phyloP scores from a whole-genome alignment of 768 basidiomycete species.

The Lentinula sp. region DNA sequence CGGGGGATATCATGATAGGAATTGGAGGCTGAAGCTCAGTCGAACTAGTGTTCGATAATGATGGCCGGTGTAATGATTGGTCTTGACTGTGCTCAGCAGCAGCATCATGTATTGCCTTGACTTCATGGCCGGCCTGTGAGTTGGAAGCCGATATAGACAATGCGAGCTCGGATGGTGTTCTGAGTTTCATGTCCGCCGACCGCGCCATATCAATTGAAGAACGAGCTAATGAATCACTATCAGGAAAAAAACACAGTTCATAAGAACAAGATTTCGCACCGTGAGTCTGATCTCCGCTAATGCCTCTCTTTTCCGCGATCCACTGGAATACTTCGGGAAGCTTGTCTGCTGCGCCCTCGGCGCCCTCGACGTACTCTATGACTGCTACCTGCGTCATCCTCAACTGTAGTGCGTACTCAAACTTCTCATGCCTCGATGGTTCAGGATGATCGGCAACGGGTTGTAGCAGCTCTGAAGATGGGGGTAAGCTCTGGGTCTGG shows the following conservation, averaged over 20 bases:
- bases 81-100: background rate
- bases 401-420: constrained; percentile 78
- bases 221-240: background rate
- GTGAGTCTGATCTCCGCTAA: constrained; percentile 13
- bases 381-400: constrained; percentile 82
- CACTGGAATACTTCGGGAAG: constrained; percentile 86
- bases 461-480: constrained; percentile 36
- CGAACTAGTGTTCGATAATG: background rate
- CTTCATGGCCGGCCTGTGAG: constrained; percentile 7
- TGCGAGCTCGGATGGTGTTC: constrained; percentile 21
- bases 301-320: constrained; percentile 59
- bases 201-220: constrained; percentile 13
- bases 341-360: constrained; percentile 72
- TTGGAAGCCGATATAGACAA: constrained; percentile 10
- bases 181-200: constrained; percentile 20
- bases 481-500: constrained; percentile 25
- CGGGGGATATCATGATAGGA: constrained; percentile 59
- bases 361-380: constrained; percentile 77
- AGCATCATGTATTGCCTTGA: background rate
- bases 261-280: background rate
- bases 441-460: constrained; percentile 40
- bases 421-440: constrained; percentile 50
- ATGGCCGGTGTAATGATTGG: background rate
- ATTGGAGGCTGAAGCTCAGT: constrained; percentile 21
- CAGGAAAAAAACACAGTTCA: background rate